phyloP scores from a whole-genome alignment of 495 filamentous ascomycete genomes.

The Thermothielavioides terrestris region DNA sequence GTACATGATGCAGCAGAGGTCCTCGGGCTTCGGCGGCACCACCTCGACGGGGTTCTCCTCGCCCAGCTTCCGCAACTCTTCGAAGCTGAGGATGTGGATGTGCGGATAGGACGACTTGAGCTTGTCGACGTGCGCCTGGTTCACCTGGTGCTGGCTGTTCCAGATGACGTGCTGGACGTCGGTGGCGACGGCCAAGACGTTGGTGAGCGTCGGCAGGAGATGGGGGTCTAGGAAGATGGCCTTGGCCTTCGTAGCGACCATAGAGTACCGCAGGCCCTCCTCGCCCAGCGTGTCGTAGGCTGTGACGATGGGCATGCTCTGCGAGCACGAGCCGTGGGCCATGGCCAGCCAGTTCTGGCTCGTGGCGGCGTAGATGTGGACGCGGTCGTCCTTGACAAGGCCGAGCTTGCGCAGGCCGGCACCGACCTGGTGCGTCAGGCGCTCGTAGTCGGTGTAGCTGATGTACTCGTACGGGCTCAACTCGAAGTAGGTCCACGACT shows the following conservation, averaged over 20 bases:
- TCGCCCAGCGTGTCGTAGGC: constrained; percentile 87
- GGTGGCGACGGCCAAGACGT: constrained; percentile 70
- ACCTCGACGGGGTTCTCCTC: constrained; percentile 75
- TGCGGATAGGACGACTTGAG: constrained; percentile 62
- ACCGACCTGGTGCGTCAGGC: constrained; percentile 62
- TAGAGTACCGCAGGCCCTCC: constrained; percentile 84
- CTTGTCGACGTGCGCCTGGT: constrained; percentile 70
- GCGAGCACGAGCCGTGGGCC: constrained; percentile 44
- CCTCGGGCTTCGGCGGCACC: constrained; percentile 70
- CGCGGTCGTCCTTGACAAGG: constrained; percentile 57
- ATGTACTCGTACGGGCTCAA: constrained; percentile 79
- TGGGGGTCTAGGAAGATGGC: constrained; percentile 86
- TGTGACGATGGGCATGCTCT: constrained; percentile 57
- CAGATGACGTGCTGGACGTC: constrained; percentile 80
- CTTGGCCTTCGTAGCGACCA: constrained; percentile 77
- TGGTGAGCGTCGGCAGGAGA: constrained; percentile 69
- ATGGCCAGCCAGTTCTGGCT: constrained; percentile 74
- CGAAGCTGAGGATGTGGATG: constrained; percentile 71
- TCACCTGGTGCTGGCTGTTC: constrained; percentile 69
- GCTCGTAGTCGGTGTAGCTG: constrained; percentile 83
- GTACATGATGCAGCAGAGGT: constrained; percentile 98
- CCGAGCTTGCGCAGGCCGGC: constrained; percentile 73
- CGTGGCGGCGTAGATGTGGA: constrained; percentile 88
- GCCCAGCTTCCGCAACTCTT: constrained; percentile 75
- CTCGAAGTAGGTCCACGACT: constrained; percentile 95